Evolutionary conservation across 2,329 filamentous ascomycete genomes (phyloP).

Genomic region (Xylaria sp.): DNA sequence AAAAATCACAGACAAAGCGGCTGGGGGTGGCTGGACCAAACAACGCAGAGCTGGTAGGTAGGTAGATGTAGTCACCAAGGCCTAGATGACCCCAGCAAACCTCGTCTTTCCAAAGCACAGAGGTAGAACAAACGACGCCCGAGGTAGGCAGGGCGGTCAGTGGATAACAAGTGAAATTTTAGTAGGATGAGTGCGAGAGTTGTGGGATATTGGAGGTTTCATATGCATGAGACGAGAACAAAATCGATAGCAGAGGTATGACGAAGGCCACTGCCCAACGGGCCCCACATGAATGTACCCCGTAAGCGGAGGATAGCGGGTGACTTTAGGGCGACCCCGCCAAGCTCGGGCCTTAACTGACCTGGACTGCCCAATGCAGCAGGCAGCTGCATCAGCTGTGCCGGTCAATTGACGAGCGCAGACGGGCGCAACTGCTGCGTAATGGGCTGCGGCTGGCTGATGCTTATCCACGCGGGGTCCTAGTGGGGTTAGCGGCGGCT

Average conservation of each 20-base stretch:
- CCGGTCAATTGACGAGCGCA: constrained; percentile 27
- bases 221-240: constrained; percentile 19
- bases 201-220: constrained; percentile 13
- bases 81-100: constrained; percentile 14
- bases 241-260: constrained; percentile 25
- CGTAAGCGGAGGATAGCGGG: constrained; percentile 7
- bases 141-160: not conserved
- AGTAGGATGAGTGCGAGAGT: not conserved
- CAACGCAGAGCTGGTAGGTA: constrained; percentile 8
- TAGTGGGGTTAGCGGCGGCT: constrained; percentile 5
- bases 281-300: not conserved
- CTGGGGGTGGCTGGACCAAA: constrained; percentile 7
- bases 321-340: constrained; percentile 13
- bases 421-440: constrained; percentile 1
- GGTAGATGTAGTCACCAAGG: constrained; percentile 6
- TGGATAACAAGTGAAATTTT: not conserved
- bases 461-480: constrained; percentile 11
- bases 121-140: not conserved
- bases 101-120: not conserved
- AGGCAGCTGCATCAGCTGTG: constrained; percentile 31
- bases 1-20: constrained; percentile 16
- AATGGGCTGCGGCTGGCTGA: constrained; percentile 13
- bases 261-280: constrained; percentile 25
- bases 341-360: not conserved
- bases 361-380: constrained; percentile 18